Conservation (phyloP, 139 green algal species). For the Gonium pectorale region DNA sequence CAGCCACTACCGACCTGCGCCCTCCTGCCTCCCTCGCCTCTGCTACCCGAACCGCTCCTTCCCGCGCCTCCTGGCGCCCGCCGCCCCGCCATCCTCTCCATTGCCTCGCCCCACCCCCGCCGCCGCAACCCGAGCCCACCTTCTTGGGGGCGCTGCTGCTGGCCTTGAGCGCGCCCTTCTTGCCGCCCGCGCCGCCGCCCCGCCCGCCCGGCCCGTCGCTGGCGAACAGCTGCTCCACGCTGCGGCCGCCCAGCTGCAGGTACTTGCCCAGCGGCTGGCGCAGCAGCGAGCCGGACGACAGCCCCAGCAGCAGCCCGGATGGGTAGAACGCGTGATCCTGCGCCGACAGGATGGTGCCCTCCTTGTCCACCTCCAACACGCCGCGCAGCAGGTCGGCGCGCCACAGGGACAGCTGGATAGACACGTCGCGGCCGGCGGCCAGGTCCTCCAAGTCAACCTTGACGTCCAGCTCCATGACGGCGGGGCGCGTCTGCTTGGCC, state of each 20-base stretch:
- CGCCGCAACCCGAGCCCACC: too few species aligned
- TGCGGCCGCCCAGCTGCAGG: slow-evolving; percentile 15
- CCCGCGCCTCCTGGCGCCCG: too few species aligned
- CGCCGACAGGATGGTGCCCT: slow-evolving; percentile 16
- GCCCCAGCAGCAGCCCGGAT: slow-evolving; percentile 26
- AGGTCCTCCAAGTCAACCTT: slow-evolving; percentile 44
- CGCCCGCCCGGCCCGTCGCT: too few species aligned
- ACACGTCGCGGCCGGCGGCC: slow-evolving; percentile 3
- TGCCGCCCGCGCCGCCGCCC: background rate
- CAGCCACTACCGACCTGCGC: too few species aligned
- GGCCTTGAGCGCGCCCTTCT: slow-evolving; percentile 38
- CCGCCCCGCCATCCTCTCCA: too few species aligned
- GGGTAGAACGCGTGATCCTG: slow-evolving; percentile 43
- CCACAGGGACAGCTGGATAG: slow-evolving; percentile 43
- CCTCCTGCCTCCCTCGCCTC: too few species aligned
- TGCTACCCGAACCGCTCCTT: too few species aligned
- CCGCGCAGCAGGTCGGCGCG: slow-evolving; percentile 48
- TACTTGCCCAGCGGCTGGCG: slow-evolving; percentile 9
- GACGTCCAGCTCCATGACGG: slow-evolving; percentile 46
- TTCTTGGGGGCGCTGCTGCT: background rate
- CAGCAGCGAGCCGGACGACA: background rate
- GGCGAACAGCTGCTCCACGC: background rate
- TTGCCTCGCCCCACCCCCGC: too few species aligned
- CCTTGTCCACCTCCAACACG: slow-evolving; percentile 57
- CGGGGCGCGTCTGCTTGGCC: slow-evolving; percentile 36